Base-by-base conservation (phyloP, 352 stramenopile species). In the Globisporangium nunn region DNA sequence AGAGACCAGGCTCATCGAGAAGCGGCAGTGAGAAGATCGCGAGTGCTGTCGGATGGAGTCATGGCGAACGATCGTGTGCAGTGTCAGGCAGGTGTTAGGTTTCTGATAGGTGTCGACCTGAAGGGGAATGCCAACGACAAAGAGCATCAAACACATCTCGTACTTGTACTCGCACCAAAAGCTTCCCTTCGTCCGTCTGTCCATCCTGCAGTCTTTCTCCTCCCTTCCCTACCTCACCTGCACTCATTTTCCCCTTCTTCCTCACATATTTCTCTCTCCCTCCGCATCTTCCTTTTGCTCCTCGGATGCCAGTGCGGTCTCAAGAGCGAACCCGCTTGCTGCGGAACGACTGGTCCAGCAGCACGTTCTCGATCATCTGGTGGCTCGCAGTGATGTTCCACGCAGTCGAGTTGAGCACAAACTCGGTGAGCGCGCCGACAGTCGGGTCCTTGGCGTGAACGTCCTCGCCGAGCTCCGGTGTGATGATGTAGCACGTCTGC, bases 401-500 rank as follows among this genome's bases (percentile, higher is more conserved):
- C 15, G 56, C 47, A 4, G 44, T 62, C 18, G 49, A 55, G 44
- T 56, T 50, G 23, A 62, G 47, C n/a, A 62, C 47, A n/a, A 62
- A 62, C 23, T 62, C 47, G 1, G 56, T 62, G 6, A 62, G 48
- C 11, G 44, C 43, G 30, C 54, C 54, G 10, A 53, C 46, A 7
- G 17, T 59, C 33, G 44, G 54, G 4, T 59, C 43, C 37, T 59
- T 46, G 10, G 30, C 33, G 29, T 53, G 31, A 29, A 53, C 43
- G 31, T 23, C 37, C 12, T 53, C 46, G 31, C 28, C 66, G 18
- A 84, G 65, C 45, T 71, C 69, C 18, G 76, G 76, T 4, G 73
- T 81, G 51, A 86, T 79, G 33, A 86, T 65, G 54, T 81, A 78
- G 56, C 71, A 78, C 54, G 76, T 77, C 56, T 82, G 73, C 49